Evolutionary conservation across 495 filamentous ascomycete species (phyloP).

Genomic region (Trichocladium antarcticum): DNA sequence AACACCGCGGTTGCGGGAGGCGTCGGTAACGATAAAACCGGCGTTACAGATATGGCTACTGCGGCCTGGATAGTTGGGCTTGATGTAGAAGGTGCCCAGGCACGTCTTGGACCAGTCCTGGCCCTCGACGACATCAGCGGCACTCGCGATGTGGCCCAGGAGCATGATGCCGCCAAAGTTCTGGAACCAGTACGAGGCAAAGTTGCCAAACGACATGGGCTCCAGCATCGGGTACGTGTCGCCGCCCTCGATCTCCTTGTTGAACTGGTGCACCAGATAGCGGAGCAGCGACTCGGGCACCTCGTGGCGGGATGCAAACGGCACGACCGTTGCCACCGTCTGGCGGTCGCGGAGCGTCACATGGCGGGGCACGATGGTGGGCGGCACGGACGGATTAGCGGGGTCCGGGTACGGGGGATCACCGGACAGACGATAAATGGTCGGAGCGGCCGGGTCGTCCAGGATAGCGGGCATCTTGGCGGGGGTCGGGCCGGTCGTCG

Average conservation of each 20-base stretch:
- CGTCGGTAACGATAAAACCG: constrained; percentile 87
- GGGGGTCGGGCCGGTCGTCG: neutral
- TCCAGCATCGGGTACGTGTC: constrained; percentile 94
- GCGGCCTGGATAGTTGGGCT: constrained; percentile 93
- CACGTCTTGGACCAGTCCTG: constrained; percentile 78
- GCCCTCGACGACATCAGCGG: constrained; percentile 50
- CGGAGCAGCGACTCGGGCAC: constrained; percentile 64
- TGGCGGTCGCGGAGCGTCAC: constrained; percentile 84
- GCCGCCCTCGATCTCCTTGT: constrained; percentile 88
- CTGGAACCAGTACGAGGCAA: constrained; percentile 88
- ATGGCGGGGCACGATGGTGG: constrained; percentile 62
- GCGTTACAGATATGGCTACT: constrained; percentile 96
- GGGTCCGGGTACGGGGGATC: constrained; percentile 53
- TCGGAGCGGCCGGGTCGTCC: constrained; percentile 57
- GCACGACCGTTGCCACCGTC: constrained; percentile 82
- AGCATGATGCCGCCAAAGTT: constrained; percentile 93
- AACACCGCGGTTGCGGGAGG: constrained; percentile 78
- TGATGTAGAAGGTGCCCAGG: constrained; percentile 91
- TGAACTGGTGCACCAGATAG: constrained; percentile 78
- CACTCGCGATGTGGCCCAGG: constrained; percentile 57
- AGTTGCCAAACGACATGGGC: constrained; percentile 60
- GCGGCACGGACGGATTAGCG: constrained; percentile 49
- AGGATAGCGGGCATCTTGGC: constrained; percentile 74
- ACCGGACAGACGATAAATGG: constrained; percentile 54
- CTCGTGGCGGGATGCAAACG: constrained; percentile 62